Conservation (phyloP, 2,329 filamentous ascomycete genomes). For the Cadophora malorum region DNA sequence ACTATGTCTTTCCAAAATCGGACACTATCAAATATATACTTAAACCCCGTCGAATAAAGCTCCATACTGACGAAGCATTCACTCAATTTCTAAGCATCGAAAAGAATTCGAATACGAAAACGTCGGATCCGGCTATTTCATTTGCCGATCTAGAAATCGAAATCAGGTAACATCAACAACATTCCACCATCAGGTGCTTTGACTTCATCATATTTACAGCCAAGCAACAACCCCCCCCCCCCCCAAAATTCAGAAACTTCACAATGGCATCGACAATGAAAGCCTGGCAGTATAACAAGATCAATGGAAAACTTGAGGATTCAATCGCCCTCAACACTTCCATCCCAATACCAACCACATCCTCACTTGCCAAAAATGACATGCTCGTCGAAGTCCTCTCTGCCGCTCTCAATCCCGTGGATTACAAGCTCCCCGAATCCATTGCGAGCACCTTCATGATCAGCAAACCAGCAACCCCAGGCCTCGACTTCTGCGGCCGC, state of each 20-base stretch:
- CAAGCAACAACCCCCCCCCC: neutral
- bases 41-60: no score
- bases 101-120: neutral
- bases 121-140: neutral
- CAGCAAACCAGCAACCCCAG: slow-evolving; percentile 52
- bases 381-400: slow-evolving; percentile 49
- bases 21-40: no score
- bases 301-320: slow-evolving; percentile 7
- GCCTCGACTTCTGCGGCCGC: slow-evolving; percentile 49
- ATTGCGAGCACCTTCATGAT: slow-evolving; percentile 50
- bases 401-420: slow-evolving; percentile 64
- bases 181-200: neutral
- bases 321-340: slow-evolving; percentile 6
- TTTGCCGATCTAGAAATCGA: neutral
- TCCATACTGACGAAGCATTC: neutral
- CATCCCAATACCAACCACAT: slow-evolving; percentile 2
- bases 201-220: neutral
- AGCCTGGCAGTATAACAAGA: slow-evolving; percentile 17
- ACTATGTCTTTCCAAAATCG: no score
- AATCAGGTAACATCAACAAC: neutral
- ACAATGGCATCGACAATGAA: slow-evolving; percentile 19
- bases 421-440: slow-evolving; percentile 66
- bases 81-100: neutral
- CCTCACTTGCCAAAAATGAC: slow-evolving; percentile 3
- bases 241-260: neutral